Base-by-base conservation (phyloP, 2,329 filamentous ascomycete genomes). In the Venturia pyrina region DNA sequence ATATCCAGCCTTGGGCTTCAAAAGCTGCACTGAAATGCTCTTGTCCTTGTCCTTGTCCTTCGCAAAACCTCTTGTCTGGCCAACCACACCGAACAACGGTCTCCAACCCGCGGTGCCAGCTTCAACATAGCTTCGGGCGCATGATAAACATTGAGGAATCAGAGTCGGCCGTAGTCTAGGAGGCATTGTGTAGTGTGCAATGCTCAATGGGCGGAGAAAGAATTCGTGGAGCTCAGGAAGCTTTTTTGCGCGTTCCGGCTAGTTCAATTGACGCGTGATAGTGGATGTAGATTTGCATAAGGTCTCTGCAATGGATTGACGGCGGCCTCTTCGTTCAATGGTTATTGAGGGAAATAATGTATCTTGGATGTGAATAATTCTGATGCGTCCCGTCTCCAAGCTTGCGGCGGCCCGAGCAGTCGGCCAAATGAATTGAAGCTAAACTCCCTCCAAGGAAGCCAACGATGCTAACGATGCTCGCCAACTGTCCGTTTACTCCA, bases 101-200 rank as follows among this genome's bases (percentile, higher is more conserved):
- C 67, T 65, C 71, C 74, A 70, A 24, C 63, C 69, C 32, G 74
- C 71, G 56, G 73, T 62, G 28, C 69, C 72, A 53, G 73, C 70
- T 67, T 71, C 73, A 67, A 73, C 68, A 67, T 75, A 70, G 65
- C 73, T 69, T 48, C 75, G 73, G 53, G 75, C 68, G 68, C 76
- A 78, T 61, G 75, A 74, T 32, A 72, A 70, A 71, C 77, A 78
- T 67, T 75, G 75, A 13, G 76, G 76, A 56, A 76, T 72, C 67
- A 76, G 69, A 67, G 72, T 67, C 40, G 72, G 70, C 63, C 70
- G 70, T 66, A 69, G 69, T 64, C 73, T 65, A 21, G 74, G 73
- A 62, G 72, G 72, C 75, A 77, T 78, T 70, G 71, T 43, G 65
- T 64, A 68, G 67, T 68, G 34, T 61, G 48, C 59, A 63, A 60